phyloP scores from a whole-genome alignment of 2,329 filamentous ascomycete genomes.

The Chaetothyriales sp. region DNA sequence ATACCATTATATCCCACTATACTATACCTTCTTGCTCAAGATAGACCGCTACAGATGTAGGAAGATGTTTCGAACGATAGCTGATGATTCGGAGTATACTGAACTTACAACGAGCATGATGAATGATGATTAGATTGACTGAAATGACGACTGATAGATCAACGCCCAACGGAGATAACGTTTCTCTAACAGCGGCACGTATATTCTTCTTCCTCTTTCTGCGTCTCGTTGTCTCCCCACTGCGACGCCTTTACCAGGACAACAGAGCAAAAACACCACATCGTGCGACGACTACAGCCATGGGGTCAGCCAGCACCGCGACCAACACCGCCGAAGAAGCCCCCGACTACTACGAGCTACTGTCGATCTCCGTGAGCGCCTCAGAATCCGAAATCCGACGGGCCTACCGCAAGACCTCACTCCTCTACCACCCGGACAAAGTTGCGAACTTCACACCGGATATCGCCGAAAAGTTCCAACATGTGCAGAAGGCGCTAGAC shows the following conservation, averaged over 20 bases:
- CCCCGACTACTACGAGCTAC: conserved; percentile 63
- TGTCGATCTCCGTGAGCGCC: conserved; percentile 46
- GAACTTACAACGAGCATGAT: background rate
- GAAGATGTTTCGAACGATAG: background rate
- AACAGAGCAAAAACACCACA: background rate
- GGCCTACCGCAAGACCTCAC: conserved; percentile 67
- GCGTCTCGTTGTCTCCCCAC: conserved; percentile 1
- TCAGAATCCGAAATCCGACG: conserved; percentile 63
- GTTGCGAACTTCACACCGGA: conserved; percentile 45
- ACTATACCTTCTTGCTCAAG: background rate
- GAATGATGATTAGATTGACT: no score
- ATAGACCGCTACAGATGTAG: background rate
- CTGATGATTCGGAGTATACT: background rate
- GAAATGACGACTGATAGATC: no score
- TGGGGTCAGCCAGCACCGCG: background rate
- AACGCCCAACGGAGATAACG: no score
- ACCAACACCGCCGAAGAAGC: background rate
- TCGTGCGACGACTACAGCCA: background rate
- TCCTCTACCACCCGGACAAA: conserved; percentile 94
- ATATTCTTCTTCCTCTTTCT: background rate
- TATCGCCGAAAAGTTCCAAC: conserved; percentile 69
- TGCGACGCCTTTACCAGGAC: background rate
- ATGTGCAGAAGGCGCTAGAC: conserved; percentile 73
- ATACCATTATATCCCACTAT: background rate
- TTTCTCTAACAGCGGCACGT: conserved; percentile 5